Evolutionary conservation across 371 early-diverging fungal species (phyloP), one percentile per base, ranked within the genome.

Genomic region (Blakeslea trispora): DNA sequence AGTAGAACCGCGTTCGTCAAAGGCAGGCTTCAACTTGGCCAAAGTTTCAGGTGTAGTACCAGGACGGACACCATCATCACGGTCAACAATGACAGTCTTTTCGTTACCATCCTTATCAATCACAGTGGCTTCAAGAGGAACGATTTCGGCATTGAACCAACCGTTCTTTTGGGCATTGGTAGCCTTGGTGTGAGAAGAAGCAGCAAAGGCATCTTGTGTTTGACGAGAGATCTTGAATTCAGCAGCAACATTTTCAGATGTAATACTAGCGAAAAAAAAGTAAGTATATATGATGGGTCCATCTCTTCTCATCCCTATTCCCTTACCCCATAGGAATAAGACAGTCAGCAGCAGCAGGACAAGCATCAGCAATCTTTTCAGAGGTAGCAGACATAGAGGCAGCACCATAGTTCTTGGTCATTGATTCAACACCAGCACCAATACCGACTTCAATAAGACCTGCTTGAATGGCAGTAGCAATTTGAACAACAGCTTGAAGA

Each of bases 341-440:
- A 67, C 92, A 92, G 79, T 95, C 93, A 55, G 87, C 88, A 59
- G 88, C 90, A 11, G 74, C 37, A 72, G 85, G 72, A 59, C 79
- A 82, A 17, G 77, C 76, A 23, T 80, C 79, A 58, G 86, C 78
- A 53, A 94, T 85, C 61, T 82, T 84, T 50, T 90, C 91, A 53
- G 90, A 89, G 61, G 87, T 81, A 46, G 88, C 68, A 64, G 84
- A 75, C 82, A 93, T 81, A 64, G 90, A 90, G 17, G 67, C 64
- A 47, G 93, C 82, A 52, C 93, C 93, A 69, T 93, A 95, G 82
- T 91, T 85, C 76, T 96, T 96, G 60, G 95, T 89, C 99, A 99
- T 99, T 73, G 91, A 91, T 75, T 99, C 99, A 46, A 97, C 95
- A 79, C 99, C 99, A 40, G 97, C 99, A 68, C 91, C 93, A 67